Base-by-base conservation (phyloP, 371 early-diverging fungal genomes). In the Blakeslea trispora region DNA sequence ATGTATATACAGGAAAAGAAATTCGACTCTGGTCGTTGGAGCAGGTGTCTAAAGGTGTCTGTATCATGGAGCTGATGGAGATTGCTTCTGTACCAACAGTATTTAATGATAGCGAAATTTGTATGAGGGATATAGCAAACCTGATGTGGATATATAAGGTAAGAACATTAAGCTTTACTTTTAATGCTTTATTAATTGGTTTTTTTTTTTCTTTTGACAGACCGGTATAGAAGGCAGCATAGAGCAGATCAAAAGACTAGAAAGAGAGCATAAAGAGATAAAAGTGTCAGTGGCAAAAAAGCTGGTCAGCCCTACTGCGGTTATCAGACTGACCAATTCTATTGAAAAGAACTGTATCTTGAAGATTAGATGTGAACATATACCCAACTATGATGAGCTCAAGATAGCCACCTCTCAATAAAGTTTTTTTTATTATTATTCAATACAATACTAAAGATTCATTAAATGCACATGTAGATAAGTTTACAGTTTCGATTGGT, bases 361-460 rank as follows among this genome's bases (percentile, higher is more conserved):
- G 1, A 58, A 51, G n/a, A 45, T 50, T 17, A 58, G 39, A 50
- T 49, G 57, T 13, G 58, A 51, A 15, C 51, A 58, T 21, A 51
- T 58, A 17, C 45, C 51, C 45, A 51, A 51, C 9, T 57, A 58
- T 23, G 19, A 37, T 18, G 24, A 55, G 8, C 55, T 48, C 17
- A 14, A 47, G 40, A 17, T 48, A 41, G 1, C 18, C 17, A 24
- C 52, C 24, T 52, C 40, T 5, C 28, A 28, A 28, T 28, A 7
- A 28, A 28, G 28, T 28, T 28, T 3, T 28, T 28, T 28, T 7
- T 42, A n/a, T n/a, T n/a, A n/a, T n/a, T n/a, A n/a, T n/a, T n/a
- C n/a, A n/a, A n/a, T n/a, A n/a, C n/a, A n/a, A n/a, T n/a, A n/a
- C n/a, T n/a, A n/a, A n/a, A n/a, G n/a, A n/a, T n/a, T n/a, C n/a